Percentiles rank a stretch among this genome's conserved stretches.
Conservation (phyloP, 2,329 filamentous ascomycete species). For the Aspergillus sojae region DNA sequence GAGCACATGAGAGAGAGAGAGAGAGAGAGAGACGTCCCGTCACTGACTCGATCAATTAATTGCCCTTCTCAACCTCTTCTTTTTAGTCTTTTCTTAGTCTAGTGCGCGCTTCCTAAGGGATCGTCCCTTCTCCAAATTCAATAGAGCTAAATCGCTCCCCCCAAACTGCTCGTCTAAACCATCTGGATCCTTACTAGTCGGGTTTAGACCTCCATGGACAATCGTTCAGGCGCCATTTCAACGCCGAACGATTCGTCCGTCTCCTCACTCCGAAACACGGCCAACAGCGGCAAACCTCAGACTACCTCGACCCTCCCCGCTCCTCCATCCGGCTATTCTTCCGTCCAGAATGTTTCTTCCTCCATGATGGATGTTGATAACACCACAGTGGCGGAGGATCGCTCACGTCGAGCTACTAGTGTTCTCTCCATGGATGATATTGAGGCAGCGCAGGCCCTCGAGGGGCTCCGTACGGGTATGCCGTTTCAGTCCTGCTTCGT, state of each 20-base stretch:
- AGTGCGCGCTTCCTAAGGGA: slow-evolving; percentile 12
- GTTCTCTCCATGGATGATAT: slow-evolving; percentile 53
- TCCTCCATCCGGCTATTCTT: slow-evolving; percentile 15
- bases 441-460: slow-evolving; percentile 72
- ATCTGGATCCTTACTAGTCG: slow-evolving; percentile 7
- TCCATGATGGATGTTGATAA: slow-evolving; percentile 45
- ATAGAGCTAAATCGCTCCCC: background rate
- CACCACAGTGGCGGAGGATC: slow-evolving; percentile 37
- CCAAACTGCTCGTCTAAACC: background rate
- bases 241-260: slow-evolving; percentile 19
- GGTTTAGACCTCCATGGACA: slow-evolving; percentile 21
- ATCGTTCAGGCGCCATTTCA: slow-evolving; percentile 21
- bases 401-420: slow-evolving; percentile 47
- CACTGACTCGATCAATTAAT: background rate
- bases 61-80: background rate
- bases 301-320: slow-evolving; percentile 15
- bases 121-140: slow-evolving; percentile 6
- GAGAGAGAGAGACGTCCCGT: background rate
- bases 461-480: slow-evolving; percentile 73
- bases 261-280: slow-evolving; percentile 17
- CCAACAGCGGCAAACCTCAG: slow-evolving; percentile 8
- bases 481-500: background rate
- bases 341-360: slow-evolving; percentile 31
- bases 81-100: background rate
- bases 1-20: background rate